A percentile compares a stretch with the other conserved stretches of the same genome.
These are phyloP conservation scores for Piromyces sp. DNA, from an alignment of 192 early-diverging fungal genomes.

Conservation along the genomic window DNA sequence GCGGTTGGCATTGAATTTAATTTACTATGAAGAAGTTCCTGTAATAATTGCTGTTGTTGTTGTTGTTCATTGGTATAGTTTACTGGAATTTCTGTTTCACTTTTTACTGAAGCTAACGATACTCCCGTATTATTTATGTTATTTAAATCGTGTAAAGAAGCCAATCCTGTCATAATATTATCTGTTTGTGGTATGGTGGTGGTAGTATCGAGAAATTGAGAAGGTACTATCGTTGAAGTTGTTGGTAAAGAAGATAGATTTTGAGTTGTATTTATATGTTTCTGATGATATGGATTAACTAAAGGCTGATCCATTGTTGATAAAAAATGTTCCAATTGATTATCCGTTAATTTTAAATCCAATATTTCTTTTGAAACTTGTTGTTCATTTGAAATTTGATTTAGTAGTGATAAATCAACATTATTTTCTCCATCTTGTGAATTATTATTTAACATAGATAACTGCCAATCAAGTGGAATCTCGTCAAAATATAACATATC, in stretches of 20 bases:
- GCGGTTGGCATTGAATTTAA: neutral
- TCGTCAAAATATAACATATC: neutral
- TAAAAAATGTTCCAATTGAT: neutral
- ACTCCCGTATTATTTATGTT: no score
- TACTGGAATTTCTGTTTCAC: no score
- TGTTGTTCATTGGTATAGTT: no score
- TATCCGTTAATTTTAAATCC: neutral
- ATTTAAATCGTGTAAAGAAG: no score
- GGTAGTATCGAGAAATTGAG: no score
- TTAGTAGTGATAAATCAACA: neutral
- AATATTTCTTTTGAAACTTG: neutral
- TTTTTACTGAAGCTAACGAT: no score
- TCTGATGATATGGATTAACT: neutral
- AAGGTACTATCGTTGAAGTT: no score
- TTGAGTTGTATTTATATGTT: neutral
- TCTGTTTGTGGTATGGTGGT: no score
- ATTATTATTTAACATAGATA: neutral
- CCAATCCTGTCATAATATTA: no score
- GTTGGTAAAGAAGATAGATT: neutral
- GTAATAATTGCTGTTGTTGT: neutral
- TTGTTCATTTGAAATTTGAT: neutral
- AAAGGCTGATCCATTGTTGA: neutral
- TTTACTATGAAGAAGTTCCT: neutral
- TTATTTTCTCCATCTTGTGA: neutral
- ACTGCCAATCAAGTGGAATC: neutral